Percentiles rank a stretch among this genome's conserved stretches.
These are phyloP conservation scores for Pestalotiopsis sp. DNA, from an alignment of 2,329 filamentous ascomycete species.

Conservation along the genomic window DNA sequence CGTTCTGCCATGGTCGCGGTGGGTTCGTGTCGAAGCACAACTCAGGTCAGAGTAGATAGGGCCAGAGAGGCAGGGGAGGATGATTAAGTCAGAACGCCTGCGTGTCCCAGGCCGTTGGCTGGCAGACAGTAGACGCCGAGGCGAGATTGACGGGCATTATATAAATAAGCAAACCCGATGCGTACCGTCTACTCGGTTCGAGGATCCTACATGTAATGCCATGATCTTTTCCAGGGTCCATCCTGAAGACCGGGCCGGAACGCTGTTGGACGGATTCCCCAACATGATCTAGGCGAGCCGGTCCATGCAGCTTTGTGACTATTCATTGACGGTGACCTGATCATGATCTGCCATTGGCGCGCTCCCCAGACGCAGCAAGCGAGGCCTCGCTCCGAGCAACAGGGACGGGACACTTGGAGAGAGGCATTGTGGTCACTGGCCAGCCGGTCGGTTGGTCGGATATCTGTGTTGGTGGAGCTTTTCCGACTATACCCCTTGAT, in stretches of 20 bases:
- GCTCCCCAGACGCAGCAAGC: not conserved
- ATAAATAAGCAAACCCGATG: conserved; percentile 4
- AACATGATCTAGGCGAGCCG: conserved; percentile 4
- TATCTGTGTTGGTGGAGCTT: not conserved
- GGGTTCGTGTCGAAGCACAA: not conserved
- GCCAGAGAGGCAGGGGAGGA: not conserved
- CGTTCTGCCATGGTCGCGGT: conserved; percentile 7
- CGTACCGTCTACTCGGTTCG: not conserved
- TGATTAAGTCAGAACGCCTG: not conserved
- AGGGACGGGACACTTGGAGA: not conserved
- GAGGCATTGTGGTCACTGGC: not conserved
- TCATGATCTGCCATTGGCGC: not conserved
- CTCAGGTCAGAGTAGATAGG: not conserved
- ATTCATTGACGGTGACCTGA: not conserved
- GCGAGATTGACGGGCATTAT: not conserved
- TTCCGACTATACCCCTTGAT: not conserved
- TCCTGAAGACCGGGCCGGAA: conserved; percentile 10
- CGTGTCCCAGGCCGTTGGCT: not conserved
- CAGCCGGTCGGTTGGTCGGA: not conserved
- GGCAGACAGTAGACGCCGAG: not conserved
- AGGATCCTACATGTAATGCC: not conserved
- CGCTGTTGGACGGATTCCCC: not conserved
- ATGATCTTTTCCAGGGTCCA: conserved; percentile 1
- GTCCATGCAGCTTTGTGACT: not conserved
- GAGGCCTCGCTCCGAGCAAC: not conserved